Conservation (phyloP, 208 protist species). For the Leishmania amazonensis region DNA sequence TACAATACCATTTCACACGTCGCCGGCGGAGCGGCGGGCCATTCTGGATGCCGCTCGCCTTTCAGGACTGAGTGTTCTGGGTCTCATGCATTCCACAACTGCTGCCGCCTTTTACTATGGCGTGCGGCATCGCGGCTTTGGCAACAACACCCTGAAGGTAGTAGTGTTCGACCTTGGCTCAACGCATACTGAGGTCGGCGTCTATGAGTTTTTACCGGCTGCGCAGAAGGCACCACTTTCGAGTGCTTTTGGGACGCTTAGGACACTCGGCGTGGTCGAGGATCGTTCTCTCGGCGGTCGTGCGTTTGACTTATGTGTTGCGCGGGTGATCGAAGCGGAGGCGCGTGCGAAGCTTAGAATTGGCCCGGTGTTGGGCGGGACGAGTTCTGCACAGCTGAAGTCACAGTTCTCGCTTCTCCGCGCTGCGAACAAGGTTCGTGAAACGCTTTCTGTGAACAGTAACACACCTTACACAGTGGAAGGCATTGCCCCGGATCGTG, state of each 20-base stretch:
- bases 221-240: slow-evolving; percentile 23
- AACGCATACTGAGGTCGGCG: slow-evolving; percentile 86
- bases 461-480: slow-evolving; percentile 89
- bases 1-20: slow-evolving; percentile 91
- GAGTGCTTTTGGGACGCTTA: slow-evolving; percentile 74
- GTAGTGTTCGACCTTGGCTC: slow-evolving; percentile 88
- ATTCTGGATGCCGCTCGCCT: slow-evolving; percentile 91
- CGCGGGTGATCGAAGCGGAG: slow-evolving; percentile 84
- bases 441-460: slow-evolving; percentile 92
- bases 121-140: slow-evolving; percentile 79
- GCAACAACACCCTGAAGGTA: slow-evolving; percentile 65
- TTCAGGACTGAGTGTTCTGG: slow-evolving; percentile 79
- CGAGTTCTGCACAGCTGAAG: slow-evolving; percentile 56
- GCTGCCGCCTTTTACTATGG: slow-evolving; percentile 91
- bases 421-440: slow-evolving; percentile 87
- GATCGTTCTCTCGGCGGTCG: slow-evolving; percentile 87
- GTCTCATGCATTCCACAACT: slow-evolving; percentile 92
- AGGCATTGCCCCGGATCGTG: slow-evolving; percentile 80
- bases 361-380: slow-evolving; percentile 45
- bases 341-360: slow-evolving; percentile 81
- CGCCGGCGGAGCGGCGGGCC: slow-evolving; percentile 69
- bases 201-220: slow-evolving; percentile 85
- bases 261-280: slow-evolving; percentile 66
- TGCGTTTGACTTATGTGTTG: slow-evolving; percentile 91
- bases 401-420: slow-evolving; percentile 91